Percentiles rank a stretch among this genome's conserved stretches.
Evolutionary conservation across 352 stramenopile species (phyloP).

Genomic region (Ophiocytium majus): DNA sequence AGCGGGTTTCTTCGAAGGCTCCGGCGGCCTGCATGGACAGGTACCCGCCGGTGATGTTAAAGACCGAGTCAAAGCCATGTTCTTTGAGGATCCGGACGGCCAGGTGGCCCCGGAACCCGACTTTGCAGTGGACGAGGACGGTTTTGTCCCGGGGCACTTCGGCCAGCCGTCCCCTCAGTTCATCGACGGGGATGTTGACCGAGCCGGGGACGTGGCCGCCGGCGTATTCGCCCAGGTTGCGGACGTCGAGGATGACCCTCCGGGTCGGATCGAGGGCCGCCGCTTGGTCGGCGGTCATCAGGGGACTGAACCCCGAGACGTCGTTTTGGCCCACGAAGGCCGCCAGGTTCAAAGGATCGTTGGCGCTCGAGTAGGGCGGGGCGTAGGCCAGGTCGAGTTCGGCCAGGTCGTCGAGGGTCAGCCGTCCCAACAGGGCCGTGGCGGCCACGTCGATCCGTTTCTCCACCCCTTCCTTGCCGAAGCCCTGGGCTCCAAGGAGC

Average conservation of each 20-base stretch:
- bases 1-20: no score
- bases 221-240: not conserved
- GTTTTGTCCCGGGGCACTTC: not conserved
- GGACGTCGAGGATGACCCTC: not conserved
- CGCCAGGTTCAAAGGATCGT: conserved; percentile 67
- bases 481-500: conserved; percentile 63
- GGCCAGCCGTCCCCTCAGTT: not conserved
- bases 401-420: conserved; percentile 63
- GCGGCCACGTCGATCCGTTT: conserved; percentile 68
- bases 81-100: not conserved
- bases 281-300: not conserved
- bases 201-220: no score
- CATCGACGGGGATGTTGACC: not conserved
- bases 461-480: conserved; percentile 65
- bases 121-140: not conserved
- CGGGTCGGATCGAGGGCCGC: no score
- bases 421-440: conserved; percentile 25
- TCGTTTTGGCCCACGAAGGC: conserved; percentile 3
- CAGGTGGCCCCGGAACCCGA: not conserved
- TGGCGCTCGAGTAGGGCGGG: conserved; percentile 63
- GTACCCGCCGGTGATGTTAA: no score
- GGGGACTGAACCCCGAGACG: not conserved
- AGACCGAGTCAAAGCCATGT: not conserved
- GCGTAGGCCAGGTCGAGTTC: conserved; percentile 67
- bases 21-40: no score